phyloP scores from a whole-genome alignment of 2,329 filamentous ascomycete genomes.

The Talaromyces sp. region DNA sequence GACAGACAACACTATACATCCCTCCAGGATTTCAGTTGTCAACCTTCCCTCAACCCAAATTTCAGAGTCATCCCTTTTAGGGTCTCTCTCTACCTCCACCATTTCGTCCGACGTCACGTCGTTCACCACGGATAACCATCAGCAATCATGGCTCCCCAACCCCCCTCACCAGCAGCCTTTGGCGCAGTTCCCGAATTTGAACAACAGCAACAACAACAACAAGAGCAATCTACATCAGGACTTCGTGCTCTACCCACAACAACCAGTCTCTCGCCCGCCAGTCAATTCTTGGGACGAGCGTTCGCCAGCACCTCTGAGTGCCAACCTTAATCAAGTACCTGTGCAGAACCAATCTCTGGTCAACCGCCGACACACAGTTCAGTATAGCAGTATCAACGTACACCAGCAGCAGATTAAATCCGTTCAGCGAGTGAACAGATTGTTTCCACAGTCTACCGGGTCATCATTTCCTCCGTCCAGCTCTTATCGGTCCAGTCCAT shows the following conservation, averaged over 20 bases:
- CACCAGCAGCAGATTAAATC: conserved; percentile 31
- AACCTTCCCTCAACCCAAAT: conserved; percentile 26
- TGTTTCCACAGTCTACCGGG: conserved; percentile 35
- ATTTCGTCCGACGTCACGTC: conserved; percentile 42
- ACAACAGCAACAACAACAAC: conserved; percentile 22
- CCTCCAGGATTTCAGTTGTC: conserved; percentile 26
- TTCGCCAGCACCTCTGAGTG: conserved; percentile 32
- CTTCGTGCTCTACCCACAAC: conserved; percentile 42
- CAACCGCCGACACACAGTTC: conserved; percentile 31
- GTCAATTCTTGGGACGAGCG: conserved; percentile 32
- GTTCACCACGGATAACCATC: conserved; percentile 46
- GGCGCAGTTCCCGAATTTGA: conserved; percentile 34
- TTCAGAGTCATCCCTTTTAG: conserved; percentile 42
- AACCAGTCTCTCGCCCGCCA: conserved; percentile 26
- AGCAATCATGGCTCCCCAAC: conserved; percentile 46
- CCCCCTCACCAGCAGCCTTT: conserved; percentile 39
- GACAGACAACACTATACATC: conserved; percentile 39
- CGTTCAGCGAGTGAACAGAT: conserved; percentile 36
- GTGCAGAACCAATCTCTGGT: conserved; percentile 28
- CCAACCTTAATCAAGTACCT: conserved; percentile 32
- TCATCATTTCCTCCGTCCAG: conserved; percentile 31
- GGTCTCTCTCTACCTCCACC: conserved; percentile 32
- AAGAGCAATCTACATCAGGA: conserved; percentile 29
- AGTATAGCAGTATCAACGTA: conserved; percentile 31
- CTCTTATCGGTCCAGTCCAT: conserved; percentile 34